Evolutionary conservation across 208 protist genomes (phyloP).

Genomic region (Leishmania gerbilli): DNA sequence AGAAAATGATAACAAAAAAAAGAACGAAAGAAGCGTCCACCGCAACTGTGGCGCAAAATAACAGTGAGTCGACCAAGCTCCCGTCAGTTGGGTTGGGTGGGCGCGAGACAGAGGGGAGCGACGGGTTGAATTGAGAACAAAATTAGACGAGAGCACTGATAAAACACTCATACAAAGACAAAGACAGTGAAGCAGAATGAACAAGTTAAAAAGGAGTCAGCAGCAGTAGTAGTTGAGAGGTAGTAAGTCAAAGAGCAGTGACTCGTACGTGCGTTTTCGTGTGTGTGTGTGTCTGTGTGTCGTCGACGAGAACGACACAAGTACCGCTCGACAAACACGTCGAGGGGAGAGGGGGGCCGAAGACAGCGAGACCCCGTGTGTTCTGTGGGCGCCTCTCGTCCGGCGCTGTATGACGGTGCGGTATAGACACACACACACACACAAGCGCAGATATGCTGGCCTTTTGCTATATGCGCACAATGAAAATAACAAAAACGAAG

Average conservation of each 20-base stretch:
- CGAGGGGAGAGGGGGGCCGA: neutral
- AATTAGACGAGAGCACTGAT: neutral
- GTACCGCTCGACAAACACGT: neutral
- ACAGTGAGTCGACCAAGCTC: neutral
- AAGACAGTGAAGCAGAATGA: conserved; percentile 5
- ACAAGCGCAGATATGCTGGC: neutral
- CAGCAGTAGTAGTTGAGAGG: neutral
- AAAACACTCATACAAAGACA: too few relatives aligned
- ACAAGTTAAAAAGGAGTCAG: neutral
- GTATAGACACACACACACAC: neutral
- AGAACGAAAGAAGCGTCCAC: neutral
- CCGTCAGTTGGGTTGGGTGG: neutral
- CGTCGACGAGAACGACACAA: neutral
- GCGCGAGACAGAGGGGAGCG: neutral
- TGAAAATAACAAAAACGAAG: neutral
- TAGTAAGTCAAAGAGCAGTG: neutral
- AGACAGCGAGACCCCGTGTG: neutral
- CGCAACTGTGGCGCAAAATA: neutral
- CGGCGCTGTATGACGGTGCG: neutral
- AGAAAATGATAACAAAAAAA: neutral
- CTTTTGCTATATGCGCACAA: neutral
- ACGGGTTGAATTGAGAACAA: neutral
- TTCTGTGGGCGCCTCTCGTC: neutral
- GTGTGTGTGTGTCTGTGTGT: neutral
- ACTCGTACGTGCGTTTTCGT: neutral